A percentile compares a stretch with the other conserved stretches of the same genome.
Evolutionary conservation across 1,139 yeast genomes (phyloP).

Genomic region (Kodamaea anthophila): DNA sequence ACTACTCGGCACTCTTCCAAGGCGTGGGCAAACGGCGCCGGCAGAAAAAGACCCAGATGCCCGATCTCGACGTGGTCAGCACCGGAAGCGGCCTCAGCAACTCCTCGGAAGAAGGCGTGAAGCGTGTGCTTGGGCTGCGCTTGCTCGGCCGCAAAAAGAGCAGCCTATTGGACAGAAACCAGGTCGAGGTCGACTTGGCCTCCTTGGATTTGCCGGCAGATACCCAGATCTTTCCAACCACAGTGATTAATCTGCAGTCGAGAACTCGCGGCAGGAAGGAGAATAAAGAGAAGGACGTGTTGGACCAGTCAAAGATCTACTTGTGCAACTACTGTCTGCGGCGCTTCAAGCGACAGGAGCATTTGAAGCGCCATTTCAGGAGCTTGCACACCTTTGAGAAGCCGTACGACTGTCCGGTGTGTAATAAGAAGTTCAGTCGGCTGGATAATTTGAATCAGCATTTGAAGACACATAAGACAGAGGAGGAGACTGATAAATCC

Average conservation of each 20-base stretch:
- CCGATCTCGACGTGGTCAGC: constrained; percentile 3
- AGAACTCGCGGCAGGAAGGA: constrained; percentile 44
- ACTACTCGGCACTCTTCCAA: constrained; percentile 42
- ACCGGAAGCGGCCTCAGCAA: constrained; percentile 5
- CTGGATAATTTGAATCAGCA: constrained; percentile 75
- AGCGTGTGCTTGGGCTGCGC: constrained; percentile 36
- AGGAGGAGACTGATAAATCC: too few species aligned
- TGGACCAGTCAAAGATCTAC: constrained; percentile 36
- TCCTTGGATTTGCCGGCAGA: constrained; percentile 38
- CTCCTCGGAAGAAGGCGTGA: constrained; percentile 23
- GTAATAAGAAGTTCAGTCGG: constrained; percentile 69
- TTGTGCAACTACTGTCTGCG: constrained; percentile 49
- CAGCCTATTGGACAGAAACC: constrained; percentile 10
- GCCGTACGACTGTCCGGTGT: constrained; percentile 66
- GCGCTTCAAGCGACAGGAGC: constrained; percentile 73
- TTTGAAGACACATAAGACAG: constrained; percentile 58
- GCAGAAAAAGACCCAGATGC: constrained; percentile 13
- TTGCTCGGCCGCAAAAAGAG: constrained; percentile 23
- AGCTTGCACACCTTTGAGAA: constrained; percentile 70
- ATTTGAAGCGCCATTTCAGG: constrained; percentile 68
- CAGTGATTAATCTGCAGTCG: constrained; percentile 28
- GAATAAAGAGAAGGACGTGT: constrained; percentile 41
- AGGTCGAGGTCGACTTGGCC: constrained; percentile 38
- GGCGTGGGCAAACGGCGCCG: constrained; percentile 36
- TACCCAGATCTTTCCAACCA: constrained; percentile 33